Conservation (phyloP, 352 stramenopile genomes). For the Hyphochytrium catenoides region DNA sequence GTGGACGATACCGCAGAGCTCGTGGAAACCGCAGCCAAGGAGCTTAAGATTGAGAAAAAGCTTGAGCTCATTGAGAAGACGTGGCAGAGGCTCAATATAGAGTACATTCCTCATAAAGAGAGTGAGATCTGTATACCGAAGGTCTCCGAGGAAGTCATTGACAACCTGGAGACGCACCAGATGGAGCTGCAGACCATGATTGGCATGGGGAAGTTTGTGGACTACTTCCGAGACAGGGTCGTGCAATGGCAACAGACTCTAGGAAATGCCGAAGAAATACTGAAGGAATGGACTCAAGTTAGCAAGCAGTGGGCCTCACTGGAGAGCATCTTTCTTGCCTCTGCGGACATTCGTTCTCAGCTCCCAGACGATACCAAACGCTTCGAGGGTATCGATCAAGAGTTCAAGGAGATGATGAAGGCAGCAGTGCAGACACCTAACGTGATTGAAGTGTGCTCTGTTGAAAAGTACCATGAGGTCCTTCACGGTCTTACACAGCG, state of each 20-base stretch:
- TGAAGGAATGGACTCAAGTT: constrained; percentile 62
- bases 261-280: constrained; percentile 50
- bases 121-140: constrained; percentile 59
- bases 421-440: constrained; percentile 59
- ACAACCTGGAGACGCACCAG: constrained; percentile 58
- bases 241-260: constrained; percentile 43
- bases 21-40: constrained; percentile 60
- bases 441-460: constrained; percentile 35
- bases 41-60: constrained; percentile 71
- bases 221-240: constrained; percentile 64
- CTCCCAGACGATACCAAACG: constrained; percentile 54
- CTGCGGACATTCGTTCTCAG: constrained; percentile 59
- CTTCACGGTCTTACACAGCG: constrained; percentile 65
- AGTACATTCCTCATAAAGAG: constrained; percentile 63
- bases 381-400: constrained; percentile 62
- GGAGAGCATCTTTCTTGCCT: constrained; percentile 65
- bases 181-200: constrained; percentile 65
- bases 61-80: constrained; percentile 61
- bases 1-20: constrained; percentile 62
- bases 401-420: constrained; percentile 72
- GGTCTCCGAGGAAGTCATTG: constrained; percentile 51
- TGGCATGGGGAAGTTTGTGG: constrained; percentile 68
- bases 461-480: constrained; percentile 45
- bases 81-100: constrained; percentile 45
- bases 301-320: constrained; percentile 62